Conservation (phyloP, 148 eudicot species). For the Dianthus caryophyllus region DNA sequence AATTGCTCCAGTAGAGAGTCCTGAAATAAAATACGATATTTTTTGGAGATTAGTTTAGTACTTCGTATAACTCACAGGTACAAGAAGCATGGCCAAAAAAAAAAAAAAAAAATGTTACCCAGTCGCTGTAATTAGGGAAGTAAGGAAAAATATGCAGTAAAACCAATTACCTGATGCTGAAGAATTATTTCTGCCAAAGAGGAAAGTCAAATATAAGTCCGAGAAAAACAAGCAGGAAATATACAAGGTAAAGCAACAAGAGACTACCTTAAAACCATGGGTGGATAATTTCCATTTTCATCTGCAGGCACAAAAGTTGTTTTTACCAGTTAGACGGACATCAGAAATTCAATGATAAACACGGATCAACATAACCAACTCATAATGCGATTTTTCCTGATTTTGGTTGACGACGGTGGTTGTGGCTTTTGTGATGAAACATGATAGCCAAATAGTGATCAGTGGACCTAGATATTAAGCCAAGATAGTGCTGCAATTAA, state of each 20-base stretch:
- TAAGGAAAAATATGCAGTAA: background rate
- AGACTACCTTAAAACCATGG: conserved; percentile 26
- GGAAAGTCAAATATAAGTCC: background rate
- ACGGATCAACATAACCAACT: background rate
- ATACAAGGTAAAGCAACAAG: background rate
- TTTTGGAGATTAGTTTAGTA: background rate
- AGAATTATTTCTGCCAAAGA: conserved; percentile 10
- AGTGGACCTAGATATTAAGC: background rate
- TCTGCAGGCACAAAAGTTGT: conserved; percentile 35
- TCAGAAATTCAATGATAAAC: background rate
- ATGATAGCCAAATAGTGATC: background rate
- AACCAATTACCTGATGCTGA: conserved; percentile 25
- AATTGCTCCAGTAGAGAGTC: conserved; percentile 40
- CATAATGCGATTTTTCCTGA: background rate
- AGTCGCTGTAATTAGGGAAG: conserved; percentile 6
- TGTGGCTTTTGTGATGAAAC: background rate
- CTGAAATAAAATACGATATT: conserved; percentile 26
- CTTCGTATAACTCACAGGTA: background rate
- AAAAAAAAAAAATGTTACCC: no score
- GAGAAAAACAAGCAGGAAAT: background rate
- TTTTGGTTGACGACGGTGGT: background rate
- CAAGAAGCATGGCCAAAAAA: background rate
- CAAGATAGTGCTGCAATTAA: background rate
- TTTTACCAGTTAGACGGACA: background rate
- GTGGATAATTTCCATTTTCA: conserved; percentile 51